Evolutionary conservation across 176 grass and related monocot species (phyloP).

Genomic region (Carex littledalei): DNA sequence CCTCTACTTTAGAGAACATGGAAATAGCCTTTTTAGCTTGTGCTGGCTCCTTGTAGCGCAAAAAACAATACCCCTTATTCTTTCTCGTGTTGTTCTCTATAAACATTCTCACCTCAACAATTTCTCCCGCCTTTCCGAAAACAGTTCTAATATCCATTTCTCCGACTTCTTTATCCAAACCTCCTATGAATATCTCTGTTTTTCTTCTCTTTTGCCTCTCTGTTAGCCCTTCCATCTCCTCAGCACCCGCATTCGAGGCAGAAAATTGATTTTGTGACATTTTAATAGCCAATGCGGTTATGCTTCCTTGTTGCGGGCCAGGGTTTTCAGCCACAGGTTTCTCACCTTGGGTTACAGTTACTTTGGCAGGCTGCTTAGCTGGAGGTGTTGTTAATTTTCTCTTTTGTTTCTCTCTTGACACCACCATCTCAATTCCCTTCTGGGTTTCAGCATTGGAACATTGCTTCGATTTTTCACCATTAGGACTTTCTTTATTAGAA

Average conservation of each 20-base stretch:
- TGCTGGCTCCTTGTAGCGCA: constrained; percentile 37
- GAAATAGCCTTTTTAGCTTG: constrained; percentile 61
- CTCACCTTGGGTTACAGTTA: not conserved
- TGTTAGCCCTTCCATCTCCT: constrained; percentile 24
- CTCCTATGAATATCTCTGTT: constrained; percentile 67
- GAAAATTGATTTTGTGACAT: not conserved
- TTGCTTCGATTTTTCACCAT: not conserved
- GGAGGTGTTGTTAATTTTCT: not conserved
- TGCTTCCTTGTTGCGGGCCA: not conserved
- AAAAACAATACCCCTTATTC: constrained; percentile 65
- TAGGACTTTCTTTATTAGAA: not conserved
- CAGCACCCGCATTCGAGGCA: not conserved
- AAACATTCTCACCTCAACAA: constrained; percentile 54
- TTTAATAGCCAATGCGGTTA: not conserved
- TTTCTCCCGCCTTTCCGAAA: constrained; percentile 36
- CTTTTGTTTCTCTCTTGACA: not conserved
- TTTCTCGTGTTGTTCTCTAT: constrained; percentile 30
- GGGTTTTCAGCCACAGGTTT: not conserved
- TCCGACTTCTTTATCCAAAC: constrained; percentile 36
- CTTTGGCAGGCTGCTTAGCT: not conserved
- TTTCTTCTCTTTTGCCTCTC: constrained; percentile 40
- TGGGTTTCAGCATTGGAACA: not conserved
- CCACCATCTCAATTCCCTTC: not conserved
- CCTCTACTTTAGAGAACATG: constrained; percentile 51
- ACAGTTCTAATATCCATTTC: constrained; percentile 47